Conservation (phyloP, 331 rosid species). For the Spiraea crenata region DNA sequence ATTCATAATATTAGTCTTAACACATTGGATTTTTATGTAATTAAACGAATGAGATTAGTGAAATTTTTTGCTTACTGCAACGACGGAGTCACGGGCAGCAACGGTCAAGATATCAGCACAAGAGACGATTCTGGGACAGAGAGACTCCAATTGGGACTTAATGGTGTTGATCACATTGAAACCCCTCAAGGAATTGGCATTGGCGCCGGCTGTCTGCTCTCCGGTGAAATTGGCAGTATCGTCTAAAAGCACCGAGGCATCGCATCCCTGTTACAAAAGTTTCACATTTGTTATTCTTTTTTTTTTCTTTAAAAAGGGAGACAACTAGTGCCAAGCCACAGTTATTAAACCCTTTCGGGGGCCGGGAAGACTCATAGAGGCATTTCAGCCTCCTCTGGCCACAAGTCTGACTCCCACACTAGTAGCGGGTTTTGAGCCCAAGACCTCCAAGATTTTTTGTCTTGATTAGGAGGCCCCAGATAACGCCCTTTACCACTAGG, state of each 20-base stretch:
- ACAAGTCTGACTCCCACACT: too few species aligned
- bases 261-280: slow-evolving; percentile 50
- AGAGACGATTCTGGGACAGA: slow-evolving; percentile 58
- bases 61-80: slow-evolving; percentile 42
- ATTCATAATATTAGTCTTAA: background rate
- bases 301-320: too few species aligned
- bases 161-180: slow-evolving; percentile 57
- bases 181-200: slow-evolving; percentile 56
- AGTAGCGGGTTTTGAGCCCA: too few species aligned
- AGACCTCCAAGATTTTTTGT: too few species aligned
- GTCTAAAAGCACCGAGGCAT: slow-evolving; percentile 64
- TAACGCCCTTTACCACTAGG: too few species aligned
- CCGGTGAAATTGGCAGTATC: slow-evolving; percentile 61
- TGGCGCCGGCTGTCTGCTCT: slow-evolving; percentile 60
- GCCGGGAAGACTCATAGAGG: too few species aligned
- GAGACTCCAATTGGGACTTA: slow-evolving; percentile 47
- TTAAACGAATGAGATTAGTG: too few species aligned
- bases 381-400: too few species aligned
- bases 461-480: too few species aligned
- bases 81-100: slow-evolving; percentile 71
- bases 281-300: background rate
- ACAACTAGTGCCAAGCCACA: too few species aligned
- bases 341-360: too few species aligned
- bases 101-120: slow-evolving; percentile 67
- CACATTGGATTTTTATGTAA: too few species aligned